Evolutionary conservation across 805 yeast species (phyloP).

Genomic region (Metschnikowia bowlesiae): DNA sequence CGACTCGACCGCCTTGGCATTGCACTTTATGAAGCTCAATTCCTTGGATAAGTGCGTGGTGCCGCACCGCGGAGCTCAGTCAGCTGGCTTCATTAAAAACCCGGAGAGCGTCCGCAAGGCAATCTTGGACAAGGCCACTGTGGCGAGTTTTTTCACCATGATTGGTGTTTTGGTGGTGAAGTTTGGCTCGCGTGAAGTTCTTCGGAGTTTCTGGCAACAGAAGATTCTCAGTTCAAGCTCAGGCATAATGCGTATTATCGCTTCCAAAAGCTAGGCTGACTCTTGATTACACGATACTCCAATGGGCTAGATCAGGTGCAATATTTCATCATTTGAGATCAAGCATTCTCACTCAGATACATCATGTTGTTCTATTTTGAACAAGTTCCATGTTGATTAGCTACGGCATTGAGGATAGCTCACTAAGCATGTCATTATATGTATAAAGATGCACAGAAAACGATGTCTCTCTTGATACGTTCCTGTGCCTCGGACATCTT

Average conservation of each 20-base stretch:
- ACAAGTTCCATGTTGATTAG: neutral
- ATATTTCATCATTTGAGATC: no score
- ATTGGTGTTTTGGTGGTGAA: slow-evolving; percentile 31
- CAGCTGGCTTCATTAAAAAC: slow-evolving; percentile 16
- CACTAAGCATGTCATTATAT: slow-evolving; percentile 35
- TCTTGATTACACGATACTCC: neutral
- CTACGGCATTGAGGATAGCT: no score
- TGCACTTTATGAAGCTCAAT: slow-evolving; percentile 31
- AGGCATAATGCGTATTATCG: slow-evolving; percentile 27
- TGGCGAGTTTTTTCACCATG: slow-evolving; percentile 37
- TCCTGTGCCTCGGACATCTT: slow-evolving; percentile 94
- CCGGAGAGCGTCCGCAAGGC: slow-evolving; percentile 10
- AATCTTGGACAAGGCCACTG: slow-evolving; percentile 21
- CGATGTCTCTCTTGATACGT: slow-evolving; percentile 91
- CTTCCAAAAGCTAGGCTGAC: slow-evolving; percentile 3
- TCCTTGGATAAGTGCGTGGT: slow-evolving; percentile 24
- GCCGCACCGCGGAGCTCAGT: slow-evolving; percentile 30
- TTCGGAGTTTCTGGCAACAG: slow-evolving; percentile 17
- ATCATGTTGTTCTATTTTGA: neutral
- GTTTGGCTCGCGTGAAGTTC: slow-evolving; percentile 22
- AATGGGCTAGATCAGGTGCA: no score
- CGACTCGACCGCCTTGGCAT: slow-evolving; percentile 16
- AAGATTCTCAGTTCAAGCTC: slow-evolving; percentile 11
- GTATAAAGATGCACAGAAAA: slow-evolving; percentile 92
- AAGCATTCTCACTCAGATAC: no score